These are phyloP conservation scores for Tolypocladium tropicale DNA, from an alignment of 2,329 filamentous ascomycete species.

Conservation along the genomic window DNA sequence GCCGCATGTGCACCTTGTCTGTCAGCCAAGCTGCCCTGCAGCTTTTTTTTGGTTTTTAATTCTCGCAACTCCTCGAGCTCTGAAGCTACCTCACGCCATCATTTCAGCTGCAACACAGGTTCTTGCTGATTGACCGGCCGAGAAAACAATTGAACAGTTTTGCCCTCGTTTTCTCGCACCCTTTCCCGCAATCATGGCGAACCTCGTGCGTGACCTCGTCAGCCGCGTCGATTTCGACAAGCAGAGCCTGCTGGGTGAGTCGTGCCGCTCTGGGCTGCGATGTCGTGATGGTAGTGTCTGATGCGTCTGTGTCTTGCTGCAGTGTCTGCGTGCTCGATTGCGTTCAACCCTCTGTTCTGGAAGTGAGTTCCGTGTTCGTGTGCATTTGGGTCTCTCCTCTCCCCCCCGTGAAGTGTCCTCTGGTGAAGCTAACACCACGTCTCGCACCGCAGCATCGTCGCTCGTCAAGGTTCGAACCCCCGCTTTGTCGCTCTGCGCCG, in stretches of 20 bases:
- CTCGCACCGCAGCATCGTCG: slow-evolving; percentile 53
- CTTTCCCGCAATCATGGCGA: slow-evolving; percentile 24
- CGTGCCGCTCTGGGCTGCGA: neutral
- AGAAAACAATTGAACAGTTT: neutral
- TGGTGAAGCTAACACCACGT: neutral
- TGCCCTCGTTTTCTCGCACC: neutral
- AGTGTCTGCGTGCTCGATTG: slow-evolving; percentile 76
- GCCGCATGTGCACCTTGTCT: neutral
- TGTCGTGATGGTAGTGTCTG: neutral
- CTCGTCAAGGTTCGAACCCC: slow-evolving; percentile 56
- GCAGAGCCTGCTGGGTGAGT: slow-evolving; percentile 55
- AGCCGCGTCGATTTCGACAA: slow-evolving; percentile 61
- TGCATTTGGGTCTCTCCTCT: no score
- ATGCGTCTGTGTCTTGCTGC: slow-evolving; percentile 2
- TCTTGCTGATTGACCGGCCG: neutral
- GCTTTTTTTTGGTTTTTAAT: neutral
- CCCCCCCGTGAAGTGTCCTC: neutral
- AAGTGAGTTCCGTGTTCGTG: slow-evolving; percentile 56
- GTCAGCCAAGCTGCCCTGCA: neutral
- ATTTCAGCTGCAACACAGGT: neutral
- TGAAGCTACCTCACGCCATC: neutral
- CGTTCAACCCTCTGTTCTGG: slow-evolving; percentile 99
- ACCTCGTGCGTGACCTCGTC: slow-evolving; percentile 33
- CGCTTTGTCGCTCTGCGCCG: slow-evolving; percentile 8
- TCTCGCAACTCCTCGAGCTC: neutral